These are phyloP conservation scores for Penicillium angulare DNA, from an alignment of 495 filamentous ascomycete genomes.

Conservation along the genomic window DNA sequence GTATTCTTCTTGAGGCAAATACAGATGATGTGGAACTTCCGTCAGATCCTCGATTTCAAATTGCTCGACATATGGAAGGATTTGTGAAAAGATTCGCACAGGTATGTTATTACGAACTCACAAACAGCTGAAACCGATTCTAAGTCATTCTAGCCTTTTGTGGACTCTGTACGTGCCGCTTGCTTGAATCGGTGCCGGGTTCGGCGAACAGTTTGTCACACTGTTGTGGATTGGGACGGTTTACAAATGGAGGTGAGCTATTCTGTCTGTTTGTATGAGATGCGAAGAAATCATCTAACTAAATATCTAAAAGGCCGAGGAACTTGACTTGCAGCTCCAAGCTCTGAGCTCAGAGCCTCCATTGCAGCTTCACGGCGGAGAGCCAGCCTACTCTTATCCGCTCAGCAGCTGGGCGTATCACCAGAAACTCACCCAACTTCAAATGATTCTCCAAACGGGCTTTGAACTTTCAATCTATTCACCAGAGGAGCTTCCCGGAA, in stretches of 20 bases:
- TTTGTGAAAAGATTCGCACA: slow-evolving; percentile 72
- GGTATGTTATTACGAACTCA: slow-evolving; percentile 29
- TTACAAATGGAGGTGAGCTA: slow-evolving; percentile 69
- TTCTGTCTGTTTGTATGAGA: neutral
- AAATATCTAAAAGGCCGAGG: slow-evolving; percentile 53
- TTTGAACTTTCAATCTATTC: slow-evolving; percentile 92
- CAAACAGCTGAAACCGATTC: neutral
- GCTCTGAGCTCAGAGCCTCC: slow-evolving; percentile 61
- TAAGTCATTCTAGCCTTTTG: slow-evolving; percentile 58
- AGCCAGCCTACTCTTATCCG: slow-evolving; percentile 62
- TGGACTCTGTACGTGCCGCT: slow-evolving; percentile 76
- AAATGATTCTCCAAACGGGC: slow-evolving; percentile 87
- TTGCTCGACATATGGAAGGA: slow-evolving; percentile 72
- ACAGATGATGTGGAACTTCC: slow-evolving; percentile 77
- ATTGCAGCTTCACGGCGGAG: slow-evolving; percentile 39
- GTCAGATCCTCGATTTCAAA: slow-evolving; percentile 71
- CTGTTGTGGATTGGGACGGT: slow-evolving; percentile 77
- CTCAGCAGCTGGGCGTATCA: slow-evolving; percentile 86
- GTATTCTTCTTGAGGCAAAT: slow-evolving; percentile 64
- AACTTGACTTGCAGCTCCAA: slow-evolving; percentile 72
- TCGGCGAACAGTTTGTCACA: slow-evolving; percentile 78
- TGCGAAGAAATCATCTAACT: neutral
- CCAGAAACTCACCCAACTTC: slow-evolving; percentile 83
- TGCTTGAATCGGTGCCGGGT: slow-evolving; percentile 90
- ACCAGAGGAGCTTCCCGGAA: slow-evolving; percentile 77